Evolutionary conservation across 768 basidiomycete species (phyloP).

Genomic region (Boletus sp.): DNA sequence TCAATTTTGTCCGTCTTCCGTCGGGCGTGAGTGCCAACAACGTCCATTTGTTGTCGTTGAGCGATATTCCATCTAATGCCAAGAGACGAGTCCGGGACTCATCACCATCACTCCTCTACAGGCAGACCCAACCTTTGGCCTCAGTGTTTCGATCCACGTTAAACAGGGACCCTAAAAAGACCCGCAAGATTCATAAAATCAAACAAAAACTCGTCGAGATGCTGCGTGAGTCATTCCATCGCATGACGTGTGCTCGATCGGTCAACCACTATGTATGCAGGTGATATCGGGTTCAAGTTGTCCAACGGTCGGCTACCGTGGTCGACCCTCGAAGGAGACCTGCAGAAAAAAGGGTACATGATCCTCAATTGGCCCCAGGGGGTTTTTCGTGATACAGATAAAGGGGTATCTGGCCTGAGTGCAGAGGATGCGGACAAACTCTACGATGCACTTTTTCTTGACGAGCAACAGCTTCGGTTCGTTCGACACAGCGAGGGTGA

Average conservation of each 20-base stretch:
- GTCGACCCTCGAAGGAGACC: slow-evolving; percentile 10
- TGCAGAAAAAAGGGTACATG: neutral
- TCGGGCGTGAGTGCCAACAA: neutral
- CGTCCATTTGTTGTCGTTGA: no score
- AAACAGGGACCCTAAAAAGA: neutral
- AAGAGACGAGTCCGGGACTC: no score
- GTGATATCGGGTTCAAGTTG: slow-evolving; percentile 4
- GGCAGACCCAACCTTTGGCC: neutral
- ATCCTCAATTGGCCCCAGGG: slow-evolving; percentile 9
- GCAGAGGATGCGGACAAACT: slow-evolving; percentile 8
- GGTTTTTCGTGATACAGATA: neutral
- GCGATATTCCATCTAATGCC: neutral
- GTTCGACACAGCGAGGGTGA: neutral
- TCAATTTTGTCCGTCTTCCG: neutral
- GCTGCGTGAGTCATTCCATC: slow-evolving; percentile 3
- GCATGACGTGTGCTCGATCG: accelerated
- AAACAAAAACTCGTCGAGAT: neutral
- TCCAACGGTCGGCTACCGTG: slow-evolving; percentile 4
- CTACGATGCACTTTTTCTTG: slow-evolving; percentile 2
- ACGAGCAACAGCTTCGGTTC: neutral
- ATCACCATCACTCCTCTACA: neutral
- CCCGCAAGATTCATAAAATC: neutral
- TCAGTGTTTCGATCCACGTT: neutral
- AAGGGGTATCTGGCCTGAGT: slow-evolving; percentile 1
- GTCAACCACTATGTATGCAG: neutral